phyloP scores from a whole-genome alignment of 805 yeast genomes.

The Ogataea polymorpha region DNA sequence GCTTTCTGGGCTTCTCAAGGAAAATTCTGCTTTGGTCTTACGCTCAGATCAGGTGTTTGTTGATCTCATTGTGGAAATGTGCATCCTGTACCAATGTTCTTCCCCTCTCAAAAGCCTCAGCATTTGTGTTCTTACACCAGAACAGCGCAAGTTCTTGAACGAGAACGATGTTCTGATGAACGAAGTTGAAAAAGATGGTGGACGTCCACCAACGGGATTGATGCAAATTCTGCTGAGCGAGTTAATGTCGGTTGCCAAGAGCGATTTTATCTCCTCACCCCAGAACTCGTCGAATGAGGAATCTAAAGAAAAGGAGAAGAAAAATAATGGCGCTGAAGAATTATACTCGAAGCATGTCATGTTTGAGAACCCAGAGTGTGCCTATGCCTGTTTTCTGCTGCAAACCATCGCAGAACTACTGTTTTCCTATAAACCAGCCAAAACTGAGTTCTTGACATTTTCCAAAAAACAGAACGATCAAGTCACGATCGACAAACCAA shows the following conservation, averaged over 20 bases:
- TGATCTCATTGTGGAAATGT: slow-evolving; percentile 21
- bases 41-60: slow-evolving; percentile 31
- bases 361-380: slow-evolving; percentile 53
- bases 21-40: slow-evolving; percentile 45
- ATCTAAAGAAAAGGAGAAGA: slow-evolving; percentile 20
- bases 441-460: slow-evolving; percentile 76
- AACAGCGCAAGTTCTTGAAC: slow-evolving; percentile 22
- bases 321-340: slow-evolving; percentile 16
- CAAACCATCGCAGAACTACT: slow-evolving; percentile 68
- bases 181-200: slow-evolving; percentile 27
- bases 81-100: slow-evolving; percentile 19
- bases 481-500: slow-evolving; percentile 52
- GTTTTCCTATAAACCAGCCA: slow-evolving; percentile 75
- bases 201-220: slow-evolving; percentile 45
- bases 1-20: slow-evolving; percentile 45
- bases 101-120: slow-evolving; percentile 20
- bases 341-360: slow-evolving; percentile 27
- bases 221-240: slow-evolving; percentile 63
- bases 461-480: slow-evolving; percentile 48
- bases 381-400: slow-evolving; percentile 65
- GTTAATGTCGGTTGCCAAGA: slow-evolving; percentile 44
- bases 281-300: slow-evolving; percentile 17
- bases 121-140: slow-evolving; percentile 21
- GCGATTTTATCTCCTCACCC: slow-evolving; percentile 25
- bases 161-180: slow-evolving; percentile 26